phyloP scores from a whole-genome alignment of 2,329 filamentous ascomycete genomes.

The Alternaria sp. region DNA sequence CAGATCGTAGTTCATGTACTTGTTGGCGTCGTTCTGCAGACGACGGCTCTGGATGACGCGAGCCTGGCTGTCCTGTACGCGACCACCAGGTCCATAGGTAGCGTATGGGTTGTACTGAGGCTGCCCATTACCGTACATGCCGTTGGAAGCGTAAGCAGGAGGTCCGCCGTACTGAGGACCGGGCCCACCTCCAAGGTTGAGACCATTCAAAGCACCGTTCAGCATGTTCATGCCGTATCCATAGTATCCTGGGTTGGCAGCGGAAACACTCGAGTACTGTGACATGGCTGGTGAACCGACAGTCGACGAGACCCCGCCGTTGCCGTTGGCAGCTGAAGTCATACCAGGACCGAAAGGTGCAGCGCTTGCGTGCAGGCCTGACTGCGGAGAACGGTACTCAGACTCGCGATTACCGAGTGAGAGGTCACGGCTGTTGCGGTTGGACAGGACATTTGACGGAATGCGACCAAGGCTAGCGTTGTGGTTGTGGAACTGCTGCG shows the following conservation, averaged over 20 bases:
- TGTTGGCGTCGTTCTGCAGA: slow-evolving; percentile 70
- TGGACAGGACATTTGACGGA: slow-evolving; percentile 68
- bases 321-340: slow-evolving; percentile 38
- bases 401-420: slow-evolving; percentile 58
- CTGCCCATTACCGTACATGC: slow-evolving; percentile 30
- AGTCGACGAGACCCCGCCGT: slow-evolving; percentile 29
- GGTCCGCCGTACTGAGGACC: slow-evolving; percentile 51
- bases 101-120: slow-evolving; percentile 39
- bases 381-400: slow-evolving; percentile 66
- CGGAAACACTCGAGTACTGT: slow-evolving; percentile 37
- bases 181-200: slow-evolving; percentile 48
- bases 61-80: slow-evolving; percentile 75
- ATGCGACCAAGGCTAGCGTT: slow-evolving; percentile 83
- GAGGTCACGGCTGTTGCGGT: slow-evolving; percentile 76
- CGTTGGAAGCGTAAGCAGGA: slow-evolving; percentile 27
- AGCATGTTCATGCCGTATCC: slow-evolving; percentile 67
- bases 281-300: slow-evolving; percentile 41
- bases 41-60: slow-evolving; percentile 78
- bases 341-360: slow-evolving; percentile 75
- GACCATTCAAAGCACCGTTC: slow-evolving; percentile 70
- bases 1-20: slow-evolving; percentile 82
- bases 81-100: slow-evolving; percentile 51
- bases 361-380: slow-evolving; percentile 79
- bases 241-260: slow-evolving; percentile 51
- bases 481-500: slow-evolving; percentile 70